These are phyloP conservation scores for Litchi chinensis DNA, from an alignment of 345 rosid genomes.

Conservation along the genomic window DNA sequence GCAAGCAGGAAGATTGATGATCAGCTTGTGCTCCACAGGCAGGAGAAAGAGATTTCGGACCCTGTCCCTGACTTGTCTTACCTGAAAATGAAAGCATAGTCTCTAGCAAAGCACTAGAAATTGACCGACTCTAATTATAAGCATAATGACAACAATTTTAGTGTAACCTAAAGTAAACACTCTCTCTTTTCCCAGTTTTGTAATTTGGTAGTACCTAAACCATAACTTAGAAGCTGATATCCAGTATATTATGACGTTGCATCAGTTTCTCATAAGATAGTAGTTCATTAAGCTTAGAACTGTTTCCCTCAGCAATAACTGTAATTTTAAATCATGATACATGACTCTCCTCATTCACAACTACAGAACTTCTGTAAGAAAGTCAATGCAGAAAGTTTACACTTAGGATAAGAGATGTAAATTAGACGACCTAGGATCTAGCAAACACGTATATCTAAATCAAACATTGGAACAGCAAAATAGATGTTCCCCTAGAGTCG, in stretches of 20 bases:
- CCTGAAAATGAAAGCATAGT: conserved; percentile 15
- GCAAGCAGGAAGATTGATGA: conserved; percentile 5
- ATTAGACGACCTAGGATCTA: neutral
- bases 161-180: neutral
- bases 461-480: neutral
- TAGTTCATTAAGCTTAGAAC: neutral
- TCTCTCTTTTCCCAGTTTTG: neutral
- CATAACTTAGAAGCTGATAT: neutral
- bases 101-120: neutral
- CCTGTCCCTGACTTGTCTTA: conserved; percentile 16
- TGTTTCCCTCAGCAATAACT: neutral
- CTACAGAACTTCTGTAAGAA: neutral
- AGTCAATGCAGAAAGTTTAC: neutral
- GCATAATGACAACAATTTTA: neutral
- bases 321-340: neutral
- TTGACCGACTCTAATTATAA: neutral
- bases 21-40: conserved; percentile 16
- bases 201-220: neutral
- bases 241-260: neutral
- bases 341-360: neutral
- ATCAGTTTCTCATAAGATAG: neutral
- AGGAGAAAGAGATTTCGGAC: conserved; percentile 2
- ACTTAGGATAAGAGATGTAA: neutral
- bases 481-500: neutral
- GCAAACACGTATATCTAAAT: neutral